Percentiles rank a stretch among this genome's conserved stretches.
phyloP scores from a whole-genome alignment of 2,329 filamentous ascomycete genomes.

The Talaromyces islandicus region DNA sequence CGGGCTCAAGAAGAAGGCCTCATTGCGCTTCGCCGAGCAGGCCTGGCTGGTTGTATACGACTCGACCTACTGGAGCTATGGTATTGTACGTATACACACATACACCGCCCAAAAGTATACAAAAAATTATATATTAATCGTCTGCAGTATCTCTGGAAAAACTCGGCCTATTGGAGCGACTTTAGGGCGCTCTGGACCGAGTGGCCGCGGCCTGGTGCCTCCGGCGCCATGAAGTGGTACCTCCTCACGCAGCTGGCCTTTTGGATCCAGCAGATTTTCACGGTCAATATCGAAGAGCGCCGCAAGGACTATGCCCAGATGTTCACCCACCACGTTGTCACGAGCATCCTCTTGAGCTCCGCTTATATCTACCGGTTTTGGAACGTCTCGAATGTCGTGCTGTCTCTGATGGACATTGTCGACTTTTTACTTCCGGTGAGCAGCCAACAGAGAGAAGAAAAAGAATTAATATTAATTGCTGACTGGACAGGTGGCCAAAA shows the following conservation, averaged over 20 bases:
- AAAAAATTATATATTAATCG: no score
- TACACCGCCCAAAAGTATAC: no score
- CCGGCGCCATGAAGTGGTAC: constrained; percentile 75
- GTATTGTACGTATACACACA: constrained; percentile 75
- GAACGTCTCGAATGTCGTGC: constrained; percentile 78
- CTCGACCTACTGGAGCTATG: constrained; percentile 71
- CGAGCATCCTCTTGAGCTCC: constrained; percentile 68
- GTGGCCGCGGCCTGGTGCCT: constrained; percentile 75
- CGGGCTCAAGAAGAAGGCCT: constrained; percentile 72
- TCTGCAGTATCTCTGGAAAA: constrained; percentile 68
- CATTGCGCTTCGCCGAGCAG: constrained; percentile 86
- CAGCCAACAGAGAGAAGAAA: constrained; percentile 4
- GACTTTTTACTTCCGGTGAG: constrained; percentile 81
- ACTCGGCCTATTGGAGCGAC: constrained; percentile 72
- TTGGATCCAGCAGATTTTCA: constrained; percentile 89
- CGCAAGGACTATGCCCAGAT: constrained; percentile 96
- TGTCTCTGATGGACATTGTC: constrained; percentile 89
- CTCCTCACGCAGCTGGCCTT: constrained; percentile 86
- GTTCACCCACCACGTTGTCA: constrained; percentile 91
- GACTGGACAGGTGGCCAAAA: constrained; percentile 67
- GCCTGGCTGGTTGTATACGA: constrained; percentile 88
- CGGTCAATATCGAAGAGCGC: constrained; percentile 89
- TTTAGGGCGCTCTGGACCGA: constrained; percentile 72
- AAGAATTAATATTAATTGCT: background rate
- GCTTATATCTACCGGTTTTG: constrained; percentile 86